Percentiles rank a stretch among this genome's conserved stretches.
Conservation (phyloP, 805 yeast species). For the Candida lessepsii region DNA sequence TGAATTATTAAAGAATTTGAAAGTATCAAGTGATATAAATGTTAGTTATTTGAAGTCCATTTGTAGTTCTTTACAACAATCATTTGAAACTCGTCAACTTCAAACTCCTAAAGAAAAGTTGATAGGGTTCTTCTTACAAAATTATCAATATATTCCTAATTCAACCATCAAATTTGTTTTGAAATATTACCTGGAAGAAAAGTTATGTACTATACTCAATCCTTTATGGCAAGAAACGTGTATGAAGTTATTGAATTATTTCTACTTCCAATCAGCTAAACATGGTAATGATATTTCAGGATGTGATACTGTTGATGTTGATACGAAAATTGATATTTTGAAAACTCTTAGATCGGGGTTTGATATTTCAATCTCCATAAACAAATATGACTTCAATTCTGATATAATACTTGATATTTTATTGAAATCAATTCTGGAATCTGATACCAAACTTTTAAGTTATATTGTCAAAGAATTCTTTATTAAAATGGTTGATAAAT, state of each 20-base stretch:
- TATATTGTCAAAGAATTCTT: conserved; percentile 27
- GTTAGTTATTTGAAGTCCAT: conserved; percentile 33
- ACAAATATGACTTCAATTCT: conserved; percentile 27
- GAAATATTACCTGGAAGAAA: conserved; percentile 45
- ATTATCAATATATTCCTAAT: conserved; percentile 36
- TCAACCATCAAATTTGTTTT: conserved; percentile 45
- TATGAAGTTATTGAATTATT: conserved; percentile 42
- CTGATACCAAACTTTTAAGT: conserved; percentile 31
- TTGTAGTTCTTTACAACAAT: conserved; percentile 31
- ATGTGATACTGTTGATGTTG: conserved; percentile 5
- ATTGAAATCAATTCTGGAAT: conserved; percentile 25
- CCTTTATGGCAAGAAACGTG: conserved; percentile 53
- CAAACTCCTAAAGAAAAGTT: conserved; percentile 44
- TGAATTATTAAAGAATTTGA: conserved; percentile 29
- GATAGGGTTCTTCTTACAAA: conserved; percentile 38
- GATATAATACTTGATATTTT: conserved; percentile 35
- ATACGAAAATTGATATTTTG: conserved; percentile 31
- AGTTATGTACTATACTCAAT: conserved; percentile 53
- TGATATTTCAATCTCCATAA: conserved; percentile 29
- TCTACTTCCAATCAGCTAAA: conserved; percentile 24
- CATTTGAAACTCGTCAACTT: conserved; percentile 32
- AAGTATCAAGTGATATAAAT: conserved; percentile 26
- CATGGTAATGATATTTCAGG: not conserved
- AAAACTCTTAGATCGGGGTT: conserved; percentile 37
- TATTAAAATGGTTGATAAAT: conserved; percentile 13